Percentiles rank a stretch among this genome's conserved stretches.
phyloP scores from a whole-genome alignment of 1,139 yeast genomes.

The Candida sp. region DNA sequence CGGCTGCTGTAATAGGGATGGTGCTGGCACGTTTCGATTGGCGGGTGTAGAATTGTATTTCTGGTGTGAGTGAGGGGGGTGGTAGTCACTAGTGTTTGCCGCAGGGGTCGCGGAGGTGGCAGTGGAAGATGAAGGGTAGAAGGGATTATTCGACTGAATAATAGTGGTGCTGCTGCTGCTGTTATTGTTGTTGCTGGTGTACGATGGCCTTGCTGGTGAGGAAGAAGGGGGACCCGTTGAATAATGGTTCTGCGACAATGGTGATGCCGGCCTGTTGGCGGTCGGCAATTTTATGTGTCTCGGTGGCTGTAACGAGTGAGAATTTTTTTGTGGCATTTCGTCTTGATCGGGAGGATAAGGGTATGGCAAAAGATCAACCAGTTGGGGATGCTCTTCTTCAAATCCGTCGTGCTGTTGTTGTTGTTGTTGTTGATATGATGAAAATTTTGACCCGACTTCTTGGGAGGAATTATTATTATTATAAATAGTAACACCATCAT shows the following conservation, averaged over 20 bases:
- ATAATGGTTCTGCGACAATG: neutral
- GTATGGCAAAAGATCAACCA: neutral
- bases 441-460: neutral
- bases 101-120: neutral
- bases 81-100: neutral
- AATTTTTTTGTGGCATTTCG: conserved; percentile 3
- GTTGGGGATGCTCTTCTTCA: neutral
- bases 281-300: conserved; percentile 9
- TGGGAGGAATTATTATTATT: neutral
- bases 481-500: neutral
- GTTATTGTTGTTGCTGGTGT: neutral
- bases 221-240: neutral
- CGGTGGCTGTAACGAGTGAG: conserved; percentile 7
- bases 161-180: neutral
- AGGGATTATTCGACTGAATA: conserved; percentile 1
- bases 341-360: neutral
- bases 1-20: conserved; percentile 2
- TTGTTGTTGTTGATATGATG: conserved; percentile 1
- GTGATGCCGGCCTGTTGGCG: neutral
- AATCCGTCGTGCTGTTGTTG: neutral
- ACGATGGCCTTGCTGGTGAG: neutral
- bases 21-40: conserved; percentile 7
- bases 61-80: neutral
- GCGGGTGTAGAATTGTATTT: neutral
- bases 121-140: neutral